Evolutionary conservation across 768 basidiomycete species (phyloP).

Genomic region (Termitomyces sp.): DNA sequence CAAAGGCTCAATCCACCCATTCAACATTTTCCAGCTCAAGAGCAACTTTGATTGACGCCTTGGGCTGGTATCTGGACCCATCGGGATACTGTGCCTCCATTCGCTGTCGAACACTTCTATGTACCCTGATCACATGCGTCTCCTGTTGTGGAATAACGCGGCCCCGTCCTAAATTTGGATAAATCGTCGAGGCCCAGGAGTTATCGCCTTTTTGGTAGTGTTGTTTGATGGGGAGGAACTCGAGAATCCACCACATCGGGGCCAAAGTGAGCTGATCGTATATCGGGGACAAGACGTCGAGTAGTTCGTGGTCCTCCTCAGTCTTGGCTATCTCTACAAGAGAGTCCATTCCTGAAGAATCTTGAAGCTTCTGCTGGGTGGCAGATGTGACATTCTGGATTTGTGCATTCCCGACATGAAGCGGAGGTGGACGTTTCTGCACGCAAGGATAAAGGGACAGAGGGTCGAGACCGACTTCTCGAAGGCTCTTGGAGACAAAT

Average conservation of each 20-base stretch:
- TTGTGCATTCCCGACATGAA: constrained; percentile 21
- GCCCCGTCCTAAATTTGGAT: constrained; percentile 35
- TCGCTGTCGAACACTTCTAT: constrained; percentile 49
- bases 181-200: constrained; percentile 32
- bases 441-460: constrained; percentile 42
- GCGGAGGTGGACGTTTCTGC: constrained; percentile 32
- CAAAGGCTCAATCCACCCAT: constrained; percentile 14
- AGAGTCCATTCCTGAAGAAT: constrained; percentile 12
- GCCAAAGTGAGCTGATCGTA: constrained; percentile 57
- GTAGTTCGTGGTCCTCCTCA: constrained; percentile 64
- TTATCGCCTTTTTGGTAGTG: constrained; percentile 36
- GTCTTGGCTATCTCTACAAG: constrained; percentile 19
- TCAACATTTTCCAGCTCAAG: constrained; percentile 9
- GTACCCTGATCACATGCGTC: constrained; percentile 41
- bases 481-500: constrained; percentile 47
- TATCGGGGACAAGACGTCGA: constrained; percentile 51
- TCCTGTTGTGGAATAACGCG: constrained; percentile 41
- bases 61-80: constrained; percentile 28
- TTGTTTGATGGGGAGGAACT: constrained; percentile 45
- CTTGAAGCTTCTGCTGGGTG: neutral
- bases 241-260: constrained; percentile 66
- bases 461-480: constrained; percentile 47
- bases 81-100: constrained; percentile 47
- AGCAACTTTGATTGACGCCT: constrained; percentile 18
- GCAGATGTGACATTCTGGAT: constrained; percentile 24